These are phyloP conservation scores for Oryza coarctata DNA, from an alignment of 176 grass and related monocot species.

Conservation along the genomic window DNA sequence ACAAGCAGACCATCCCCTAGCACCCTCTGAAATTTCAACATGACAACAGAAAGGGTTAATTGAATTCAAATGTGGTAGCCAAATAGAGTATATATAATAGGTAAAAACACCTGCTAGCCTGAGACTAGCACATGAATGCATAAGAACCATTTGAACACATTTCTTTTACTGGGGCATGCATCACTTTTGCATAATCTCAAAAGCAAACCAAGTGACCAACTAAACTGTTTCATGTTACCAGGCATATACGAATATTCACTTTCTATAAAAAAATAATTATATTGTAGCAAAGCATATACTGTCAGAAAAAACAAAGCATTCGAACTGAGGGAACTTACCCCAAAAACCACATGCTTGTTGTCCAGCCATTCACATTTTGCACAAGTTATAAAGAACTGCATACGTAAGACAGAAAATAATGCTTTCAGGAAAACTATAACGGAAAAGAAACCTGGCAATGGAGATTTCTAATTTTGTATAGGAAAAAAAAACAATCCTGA, in stretches of 20 bases:
- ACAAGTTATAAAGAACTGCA: conserved; percentile 95
- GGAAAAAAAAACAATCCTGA: not conserved
- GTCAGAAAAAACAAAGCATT: not conserved
- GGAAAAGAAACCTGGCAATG: not conserved
- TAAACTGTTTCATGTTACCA: not conserved
- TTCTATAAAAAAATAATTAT: not conserved
- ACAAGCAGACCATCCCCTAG: conserved; percentile 80
- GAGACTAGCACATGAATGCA: not conserved
- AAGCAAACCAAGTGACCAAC: not conserved
- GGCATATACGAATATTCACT: not conserved
- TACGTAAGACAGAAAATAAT: conserved; percentile 25
- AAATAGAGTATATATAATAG: not conserved
- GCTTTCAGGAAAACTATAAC: conserved; percentile 5
- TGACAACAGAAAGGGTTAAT: not conserved
- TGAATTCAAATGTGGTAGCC: not conserved
- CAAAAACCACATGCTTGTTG: conserved; percentile 97
- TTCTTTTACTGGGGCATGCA: not conserved
- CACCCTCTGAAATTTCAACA: conserved; percentile 58
- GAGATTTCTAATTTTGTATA: not conserved
- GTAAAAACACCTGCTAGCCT: not conserved
- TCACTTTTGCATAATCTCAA: not conserved
- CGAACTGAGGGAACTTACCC: conserved; percentile 55
- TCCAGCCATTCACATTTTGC: conserved; percentile 99
- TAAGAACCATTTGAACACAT: not conserved
- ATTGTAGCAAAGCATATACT: not conserved